These are phyloP conservation scores for Panicum hallii DNA, from an alignment of 202 grass and related monocot species.

Conservation along the genomic window DNA sequence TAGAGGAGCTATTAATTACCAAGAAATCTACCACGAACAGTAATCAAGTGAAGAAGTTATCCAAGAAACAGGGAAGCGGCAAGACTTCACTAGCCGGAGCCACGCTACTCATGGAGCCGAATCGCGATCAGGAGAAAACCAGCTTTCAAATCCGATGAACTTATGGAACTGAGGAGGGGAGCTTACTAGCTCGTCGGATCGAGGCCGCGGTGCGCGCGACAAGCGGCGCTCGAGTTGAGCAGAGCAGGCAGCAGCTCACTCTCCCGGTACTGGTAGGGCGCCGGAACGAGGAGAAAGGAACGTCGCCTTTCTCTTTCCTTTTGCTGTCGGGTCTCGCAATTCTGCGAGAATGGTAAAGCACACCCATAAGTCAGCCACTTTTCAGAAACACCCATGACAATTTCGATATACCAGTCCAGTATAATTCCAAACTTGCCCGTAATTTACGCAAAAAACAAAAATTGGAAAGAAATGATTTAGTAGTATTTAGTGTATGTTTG, in stretches of 20 bases:
- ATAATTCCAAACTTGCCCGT: background rate
- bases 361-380: background rate
- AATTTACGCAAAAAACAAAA: background rate
- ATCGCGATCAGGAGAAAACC: background rate
- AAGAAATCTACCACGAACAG: background rate
- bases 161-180: conserved; percentile 16
- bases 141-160: background rate
- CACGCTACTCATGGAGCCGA: conserved; percentile 10
- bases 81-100: conserved; percentile 3
- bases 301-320: conserved; percentile 10
- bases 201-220: conserved; percentile 40
- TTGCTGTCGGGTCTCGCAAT: conserved; percentile 20
- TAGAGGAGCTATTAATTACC: background rate
- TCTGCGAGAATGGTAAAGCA: conserved; percentile 20
- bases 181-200: conserved; percentile 51
- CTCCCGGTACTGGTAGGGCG: conserved; percentile 33
- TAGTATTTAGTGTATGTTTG: background rate
- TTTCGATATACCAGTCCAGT: background rate
- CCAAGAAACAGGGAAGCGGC: conserved; percentile 17
- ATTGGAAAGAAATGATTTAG: background rate
- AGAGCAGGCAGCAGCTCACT: conserved; percentile 38
- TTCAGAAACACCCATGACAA: background rate
- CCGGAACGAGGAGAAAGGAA: conserved; percentile 25
- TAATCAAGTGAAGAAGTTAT: background rate
- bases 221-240: conserved; percentile 42